Evolutionary conservation across 1,139 yeast species (phyloP), one percentile per base, ranked within the genome.

Genomic region (Debaryomyces singareniensis): DNA sequence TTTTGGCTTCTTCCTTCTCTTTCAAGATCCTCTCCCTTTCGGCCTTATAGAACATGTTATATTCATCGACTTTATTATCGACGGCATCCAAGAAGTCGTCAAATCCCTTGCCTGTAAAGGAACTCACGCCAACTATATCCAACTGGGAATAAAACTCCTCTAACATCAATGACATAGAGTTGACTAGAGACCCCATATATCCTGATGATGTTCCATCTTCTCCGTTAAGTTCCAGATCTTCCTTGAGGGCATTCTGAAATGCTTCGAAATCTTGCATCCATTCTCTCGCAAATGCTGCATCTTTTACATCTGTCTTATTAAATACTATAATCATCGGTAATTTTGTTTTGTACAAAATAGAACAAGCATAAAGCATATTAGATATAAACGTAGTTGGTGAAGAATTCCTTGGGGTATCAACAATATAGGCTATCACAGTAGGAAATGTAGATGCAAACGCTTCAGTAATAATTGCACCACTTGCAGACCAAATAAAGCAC

Each of bases 251-350:
- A 23, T 59, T 62, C 55, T 91, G 98, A 63, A 93, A 93, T 13
- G 76, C 68, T 55, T 91, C 97, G 55, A 93, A 93, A 56, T 93
- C 98, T 3, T 80, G 74, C 97, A 93, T 87, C 99, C 99, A 93
- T 42, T 86, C 95, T 51, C 78, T 80, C 16, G 96, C 96, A 58
- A 87, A 87, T 31, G 74, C 78, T 1, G 94, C 86, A 37, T 79
- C 78, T 44, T 80, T 68, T 5, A 83, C 89, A 56, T 93, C 99
- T 2, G 93, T 85, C 60, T 93, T 93, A 60, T 93, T 93, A 65
- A 91, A 93, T 5, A 93, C 98, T 14, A 93, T 74, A 47, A 93
- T 82, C 96, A 93, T 87, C 18, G 99, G 99, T 33, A 93, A 68
- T 53, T 91, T 89, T 16, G 97, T 91, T 59, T 93, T 93, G 65